Percentiles rank a stretch among this genome's conserved stretches.
Evolutionary conservation across 352 stramenopile genomes (phyloP).

Genomic region (Phytophthora pluvialis): DNA sequence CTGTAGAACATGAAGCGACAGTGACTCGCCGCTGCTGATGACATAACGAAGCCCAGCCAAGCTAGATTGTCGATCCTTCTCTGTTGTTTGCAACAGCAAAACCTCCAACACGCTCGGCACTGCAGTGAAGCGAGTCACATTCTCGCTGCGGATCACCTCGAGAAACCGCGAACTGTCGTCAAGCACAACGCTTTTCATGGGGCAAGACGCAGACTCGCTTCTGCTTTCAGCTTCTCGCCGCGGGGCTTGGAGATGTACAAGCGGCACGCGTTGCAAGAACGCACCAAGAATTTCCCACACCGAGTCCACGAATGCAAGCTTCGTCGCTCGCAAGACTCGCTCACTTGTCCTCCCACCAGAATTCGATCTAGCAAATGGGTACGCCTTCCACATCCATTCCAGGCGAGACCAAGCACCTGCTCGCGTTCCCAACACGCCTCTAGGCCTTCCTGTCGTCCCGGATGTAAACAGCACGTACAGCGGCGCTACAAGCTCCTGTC

Average conservation of each 20-base stretch:
- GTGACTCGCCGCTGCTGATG: slow-evolving; percentile 59
- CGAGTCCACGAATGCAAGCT: slow-evolving; percentile 56
- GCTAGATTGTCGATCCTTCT: background rate
- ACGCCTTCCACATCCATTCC: slow-evolving; percentile 52
- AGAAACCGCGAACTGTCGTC: slow-evolving; percentile 42
- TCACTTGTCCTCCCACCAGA: slow-evolving; percentile 17
- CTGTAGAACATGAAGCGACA: slow-evolving; percentile 37
- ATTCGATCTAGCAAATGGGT: slow-evolving; percentile 39
- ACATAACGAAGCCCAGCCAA: slow-evolving; percentile 42
- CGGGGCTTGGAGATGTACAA: slow-evolving; percentile 45
- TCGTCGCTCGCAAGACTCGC: slow-evolving; percentile 51
- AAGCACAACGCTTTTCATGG: slow-evolving; percentile 46
- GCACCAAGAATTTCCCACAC: slow-evolving; percentile 65
- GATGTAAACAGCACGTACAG: slow-evolving; percentile 73
- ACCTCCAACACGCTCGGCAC: slow-evolving; percentile 60
- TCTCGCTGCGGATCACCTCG: slow-evolving; percentile 13
- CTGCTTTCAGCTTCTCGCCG: background rate
- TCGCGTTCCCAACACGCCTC: slow-evolving; percentile 58
- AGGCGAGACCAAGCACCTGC: slow-evolving; percentile 48
- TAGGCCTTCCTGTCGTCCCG: slow-evolving; percentile 50
- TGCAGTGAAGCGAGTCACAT: slow-evolving; percentile 51
- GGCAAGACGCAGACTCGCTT: background rate
- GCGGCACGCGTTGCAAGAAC: slow-evolving; percentile 41
- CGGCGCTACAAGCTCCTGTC: slow-evolving; percentile 16
- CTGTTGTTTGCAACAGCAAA: slow-evolving; percentile 38